phyloP scores from a whole-genome alignment of 768 basidiomycete species.

The Guyanaporus albipodus region DNA sequence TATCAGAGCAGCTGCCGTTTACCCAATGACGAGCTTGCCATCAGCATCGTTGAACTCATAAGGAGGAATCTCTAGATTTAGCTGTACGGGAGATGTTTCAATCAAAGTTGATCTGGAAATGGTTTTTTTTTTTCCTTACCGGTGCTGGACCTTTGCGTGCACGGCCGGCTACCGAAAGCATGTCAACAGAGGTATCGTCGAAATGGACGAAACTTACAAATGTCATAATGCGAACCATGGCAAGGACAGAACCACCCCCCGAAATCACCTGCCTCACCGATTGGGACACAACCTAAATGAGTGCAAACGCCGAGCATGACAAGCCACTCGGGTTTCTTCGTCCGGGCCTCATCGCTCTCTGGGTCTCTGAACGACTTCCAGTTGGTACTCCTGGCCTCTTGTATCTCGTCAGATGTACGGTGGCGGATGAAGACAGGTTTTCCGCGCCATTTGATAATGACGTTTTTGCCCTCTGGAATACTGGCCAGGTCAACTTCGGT shows the following conservation, averaged over 20 bases:
- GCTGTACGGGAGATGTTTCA: constrained; percentile 38
- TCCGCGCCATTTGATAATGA: constrained; percentile 98
- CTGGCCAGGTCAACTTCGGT: constrained; percentile 86
- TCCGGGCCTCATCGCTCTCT: constrained; percentile 81
- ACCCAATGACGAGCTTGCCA: constrained; percentile 85
- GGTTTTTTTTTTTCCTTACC: constrained; percentile 49
- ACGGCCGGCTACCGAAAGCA: constrained; percentile 67
- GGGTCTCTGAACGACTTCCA: constrained; percentile 92
- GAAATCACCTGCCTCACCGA: constrained; percentile 94
- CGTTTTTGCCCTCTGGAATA: constrained; percentile 98
- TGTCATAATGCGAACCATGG: constrained; percentile 98
- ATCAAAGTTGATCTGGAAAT: background rate
- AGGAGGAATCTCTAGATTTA: constrained; percentile 91
- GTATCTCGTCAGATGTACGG: constrained; percentile 85
- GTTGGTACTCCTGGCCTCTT: constrained; percentile 82
- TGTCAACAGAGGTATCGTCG: constrained; percentile 8
- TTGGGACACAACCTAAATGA: constrained; percentile 97
- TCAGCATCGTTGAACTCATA: constrained; percentile 88
- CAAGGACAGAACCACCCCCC: constrained; percentile 99
- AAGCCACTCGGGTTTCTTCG: constrained; percentile 95
- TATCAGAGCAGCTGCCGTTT: constrained; percentile 14
- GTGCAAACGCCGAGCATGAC: constrained; percentile 94
- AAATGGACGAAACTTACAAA: constrained; percentile 55
- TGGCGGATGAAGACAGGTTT: constrained; percentile 99
- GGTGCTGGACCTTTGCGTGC: constrained; percentile 96